Evolutionary conservation across 371 early-diverging fungal species (phyloP).

Genomic region (Apophysomyces sp.): DNA sequence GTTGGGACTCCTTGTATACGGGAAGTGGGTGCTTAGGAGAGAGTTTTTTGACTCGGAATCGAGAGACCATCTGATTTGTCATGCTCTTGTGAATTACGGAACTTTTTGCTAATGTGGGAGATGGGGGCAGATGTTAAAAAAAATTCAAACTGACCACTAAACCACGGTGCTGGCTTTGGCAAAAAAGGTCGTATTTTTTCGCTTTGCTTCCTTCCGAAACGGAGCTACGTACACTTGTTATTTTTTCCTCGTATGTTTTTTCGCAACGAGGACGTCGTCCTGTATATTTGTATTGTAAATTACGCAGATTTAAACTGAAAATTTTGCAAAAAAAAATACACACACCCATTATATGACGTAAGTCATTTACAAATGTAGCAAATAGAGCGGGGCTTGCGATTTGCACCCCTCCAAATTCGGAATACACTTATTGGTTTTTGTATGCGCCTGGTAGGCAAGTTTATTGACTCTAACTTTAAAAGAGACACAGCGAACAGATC

Average conservation of each 20-base stretch:
- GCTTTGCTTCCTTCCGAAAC: slow-evolving; percentile 1
- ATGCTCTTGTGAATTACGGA: slow-evolving; percentile 11
- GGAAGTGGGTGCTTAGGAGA: slow-evolving; percentile 59
- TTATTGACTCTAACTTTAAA: no score
- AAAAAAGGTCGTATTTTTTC: slow-evolving; percentile 1
- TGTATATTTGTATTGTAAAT: slow-evolving; percentile 1
- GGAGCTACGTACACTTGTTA: slow-evolving; percentile 3
- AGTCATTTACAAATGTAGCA: not conserved
- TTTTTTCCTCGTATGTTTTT: slow-evolving; percentile 3
- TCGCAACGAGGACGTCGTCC: not conserved
- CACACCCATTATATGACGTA: not conserved
- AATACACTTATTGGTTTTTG: no score
- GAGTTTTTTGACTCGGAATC: slow-evolving; percentile 65
- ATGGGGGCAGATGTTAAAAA: slow-evolving; percentile 3
- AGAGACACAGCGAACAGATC: no score
- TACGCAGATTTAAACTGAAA: not conserved
- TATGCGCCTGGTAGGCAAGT: no score
- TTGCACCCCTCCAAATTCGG: not conserved
- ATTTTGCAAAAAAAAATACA: not conserved
- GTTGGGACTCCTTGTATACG: slow-evolving; percentile 58
- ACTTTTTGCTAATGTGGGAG: slow-evolving; percentile 3
- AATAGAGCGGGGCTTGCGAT: not conserved
- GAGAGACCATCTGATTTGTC: slow-evolving; percentile 35
- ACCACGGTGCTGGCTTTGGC: slow-evolving; percentile 1
- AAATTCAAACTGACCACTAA: slow-evolving; percentile 2